phyloP scores from a whole-genome alignment of 169 alveolate genomes.

The Plasmodium vinckei region DNA sequence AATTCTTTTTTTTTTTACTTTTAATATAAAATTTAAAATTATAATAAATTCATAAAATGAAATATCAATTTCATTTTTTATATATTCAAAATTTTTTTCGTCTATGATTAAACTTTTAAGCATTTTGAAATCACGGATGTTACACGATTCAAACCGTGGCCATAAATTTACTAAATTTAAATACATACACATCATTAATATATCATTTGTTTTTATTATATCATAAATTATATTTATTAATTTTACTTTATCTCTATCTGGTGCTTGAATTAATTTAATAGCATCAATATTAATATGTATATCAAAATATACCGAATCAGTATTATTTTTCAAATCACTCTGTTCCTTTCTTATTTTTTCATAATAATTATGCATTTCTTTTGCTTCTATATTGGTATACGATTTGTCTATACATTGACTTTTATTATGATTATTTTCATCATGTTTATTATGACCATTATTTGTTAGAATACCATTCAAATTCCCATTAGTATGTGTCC shows the following conservation, averaged over 20 bases:
- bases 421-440: neutral
- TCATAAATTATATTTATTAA: conserved; percentile 36
- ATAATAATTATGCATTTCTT: conserved; percentile 41
- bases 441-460: neutral
- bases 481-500: neutral
- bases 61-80: conserved; percentile 55
- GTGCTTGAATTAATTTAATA: conserved; percentile 26
- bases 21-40: conserved; percentile 30
- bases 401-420: neutral
- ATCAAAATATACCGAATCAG: conserved; percentile 20
- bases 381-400: conserved; percentile 6
- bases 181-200: conserved; percentile 53
- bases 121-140: conserved; percentile 22
- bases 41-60: conserved; percentile 54
- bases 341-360: conserved; percentile 18
- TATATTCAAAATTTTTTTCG: conserved; percentile 29
- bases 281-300: conserved; percentile 49
- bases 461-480: neutral
- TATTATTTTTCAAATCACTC: neutral
- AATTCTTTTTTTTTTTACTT: conserved; percentile 60
- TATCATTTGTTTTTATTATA: conserved; percentile 43
- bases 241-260: conserved; percentile 51
- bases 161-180: conserved; percentile 29
- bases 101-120: conserved; percentile 32
- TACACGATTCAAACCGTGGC: conserved; percentile 45